Evolutionary conservation across 176 grass and related monocot genomes (phyloP), one percentile per base, ranked within the genome.

Genomic region (Tillandsia leiboldiana): DNA sequence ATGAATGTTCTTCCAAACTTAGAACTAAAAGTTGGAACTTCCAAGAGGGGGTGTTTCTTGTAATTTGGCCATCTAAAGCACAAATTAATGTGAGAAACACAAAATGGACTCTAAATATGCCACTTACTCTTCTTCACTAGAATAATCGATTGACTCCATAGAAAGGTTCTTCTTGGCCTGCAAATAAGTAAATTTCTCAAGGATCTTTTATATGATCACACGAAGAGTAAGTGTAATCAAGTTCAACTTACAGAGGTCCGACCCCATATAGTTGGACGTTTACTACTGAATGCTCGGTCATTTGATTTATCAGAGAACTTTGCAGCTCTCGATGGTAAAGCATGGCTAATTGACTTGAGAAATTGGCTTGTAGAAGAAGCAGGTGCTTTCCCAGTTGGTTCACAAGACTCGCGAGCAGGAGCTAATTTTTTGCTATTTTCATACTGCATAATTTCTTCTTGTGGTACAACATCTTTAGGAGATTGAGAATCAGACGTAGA

Each of bases 101-200:
- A n/a, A 53, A 18, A 17, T 8, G 11, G 3, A 53, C 9, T 11
- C 18, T 53, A 61, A 17, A 64, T 48, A 73, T 48, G 64, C 11
- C 22, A 90, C 94, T 82, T 87, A 99, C 94, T 93, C 89, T 68
- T 99, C 90, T 83, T 90, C 80, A 61, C 86, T 88, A 75, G 81
- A 83, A 68, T 52, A 68, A 26, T 93, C 94, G 75, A 77, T 79
- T 67, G 88, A 88, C 74, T 92, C 86, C 50, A 79, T 89, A 47
- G 93, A 85, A 62, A 90, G 82, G 66, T 99, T 88, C 79, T 99
- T 99, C 79, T 84, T 99, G 85, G 87, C 87, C 94, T 99, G 80
- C 24, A 85, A 77, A 78, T 67, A 59, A 17, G 20, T 59, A 17
- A 17, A 59, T 17, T 14, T 17, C 54, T 17, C 14, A 17, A 59